Evolutionary conservation across 352 stramenopile genomes (phyloP), one percentile per base, ranked within the genome.

Genomic region (Globisporangium spinosum): DNA sequence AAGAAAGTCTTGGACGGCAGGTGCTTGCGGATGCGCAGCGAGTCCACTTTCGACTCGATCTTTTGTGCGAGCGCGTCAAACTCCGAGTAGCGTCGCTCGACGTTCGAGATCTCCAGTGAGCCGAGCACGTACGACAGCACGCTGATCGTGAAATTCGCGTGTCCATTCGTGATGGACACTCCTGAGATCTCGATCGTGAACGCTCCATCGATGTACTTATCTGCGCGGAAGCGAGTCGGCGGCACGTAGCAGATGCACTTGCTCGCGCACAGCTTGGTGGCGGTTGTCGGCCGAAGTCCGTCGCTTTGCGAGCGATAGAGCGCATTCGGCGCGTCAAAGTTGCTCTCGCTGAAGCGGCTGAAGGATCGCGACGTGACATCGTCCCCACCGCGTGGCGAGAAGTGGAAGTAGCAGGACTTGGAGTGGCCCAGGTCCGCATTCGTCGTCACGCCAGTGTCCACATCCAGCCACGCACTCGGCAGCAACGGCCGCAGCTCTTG

Each of bases 1-100:
- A 93, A 92, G 13, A 94, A 71, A 0, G 87, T 93, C 62, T 94
- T 94, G 7, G 78, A 73, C 8, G 87, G 87, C n/a, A 94, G 75
- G 9, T 83, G 66, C 27, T 76, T 71, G 22, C 82, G 72, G 23
- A 89, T 58, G 17, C 76, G 67, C 53, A 94, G 62, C 4, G 74
- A 69, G 17, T 76, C 76, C 27, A 93, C 47, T 64, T 94, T 94
- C 23, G 51, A 49, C 40, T 90, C 81, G 8, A 94, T 70, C 23
- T 72, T 68, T 32, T 78, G 62, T 43, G 77, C 82, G 10, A 94
- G 66, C 10, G 73, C 74, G 34, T 87, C 71, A 61, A 94, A 94
- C 47, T 94, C 87, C 2, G 78, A 87, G 63, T 84, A 94, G 17
- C 87, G 84, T 6, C 75, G 87, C 62, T 87, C 77, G 17, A 92